Conservation (phyloP, 768 basidiomycete species). For the Ramaria rubella region DNA sequence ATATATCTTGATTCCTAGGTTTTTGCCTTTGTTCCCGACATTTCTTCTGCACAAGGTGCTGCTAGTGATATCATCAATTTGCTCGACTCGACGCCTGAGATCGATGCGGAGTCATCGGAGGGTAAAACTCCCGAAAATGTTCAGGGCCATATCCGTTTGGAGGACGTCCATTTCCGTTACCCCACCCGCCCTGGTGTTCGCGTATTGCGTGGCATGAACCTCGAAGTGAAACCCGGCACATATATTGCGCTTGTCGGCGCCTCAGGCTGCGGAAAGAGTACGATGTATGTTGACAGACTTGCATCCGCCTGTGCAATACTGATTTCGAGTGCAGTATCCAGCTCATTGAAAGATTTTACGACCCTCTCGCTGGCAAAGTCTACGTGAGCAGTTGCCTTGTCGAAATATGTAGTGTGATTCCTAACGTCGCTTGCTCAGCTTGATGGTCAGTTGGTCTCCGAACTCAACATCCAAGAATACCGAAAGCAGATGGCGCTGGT, state of each 20-base stretch:
- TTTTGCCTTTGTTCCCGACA: slow-evolving; percentile 81
- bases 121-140: slow-evolving; percentile 49
- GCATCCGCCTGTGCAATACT: slow-evolving; percentile 6
- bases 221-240: slow-evolving; percentile 68
- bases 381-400: slow-evolving; percentile 35
- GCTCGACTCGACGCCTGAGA: slow-evolving; percentile 66
- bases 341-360: slow-evolving; percentile 79
- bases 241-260: slow-evolving; percentile 80
- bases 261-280: slow-evolving; percentile 77
- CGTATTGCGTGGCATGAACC: slow-evolving; percentile 70
- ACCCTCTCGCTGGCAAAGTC: slow-evolving; percentile 65
- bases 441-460: slow-evolving; percentile 67
- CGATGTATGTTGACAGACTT: slow-evolving; percentile 44
- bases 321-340: slow-evolving; percentile 48
- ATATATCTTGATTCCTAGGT: slow-evolving; percentile 25
- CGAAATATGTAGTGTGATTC: slow-evolving; percentile 3
- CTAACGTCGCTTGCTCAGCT: slow-evolving; percentile 34
- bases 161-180: slow-evolving; percentile 84
- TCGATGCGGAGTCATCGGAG: slow-evolving; percentile 69
- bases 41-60: slow-evolving; percentile 76
- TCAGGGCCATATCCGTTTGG: slow-evolving; percentile 63
- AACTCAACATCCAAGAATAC: slow-evolving; percentile 80
- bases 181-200: slow-evolving; percentile 80
- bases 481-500: slow-evolving; percentile 84
- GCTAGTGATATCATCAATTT: slow-evolving; percentile 70